Base-by-base conservation (phyloP, 2,329 filamentous ascomycete species). In the Talaromyces sp. region DNA sequence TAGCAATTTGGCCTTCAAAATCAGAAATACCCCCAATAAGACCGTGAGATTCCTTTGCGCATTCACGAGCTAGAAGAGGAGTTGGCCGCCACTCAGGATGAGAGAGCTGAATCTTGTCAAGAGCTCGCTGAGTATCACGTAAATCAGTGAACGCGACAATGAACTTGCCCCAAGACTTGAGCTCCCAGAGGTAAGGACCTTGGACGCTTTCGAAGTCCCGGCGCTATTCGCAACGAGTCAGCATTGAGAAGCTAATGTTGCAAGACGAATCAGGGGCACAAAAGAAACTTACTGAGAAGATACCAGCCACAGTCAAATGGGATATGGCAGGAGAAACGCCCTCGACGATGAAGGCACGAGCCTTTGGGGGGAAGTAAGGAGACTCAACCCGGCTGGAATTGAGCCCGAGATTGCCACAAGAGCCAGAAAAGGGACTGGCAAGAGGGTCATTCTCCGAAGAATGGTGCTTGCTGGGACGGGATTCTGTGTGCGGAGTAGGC, bases 111-210 rank as follows among this genome's bases (percentile, higher is more conserved):
- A 85, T 73, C 60, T 82, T 83, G 13, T 82, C 77, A 64, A 82
- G 78, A 8, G 84, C 81, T 37, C 80, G 79, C 61, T 80, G 83
- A 7, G 87, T 82, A 73, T 89, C 87, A 59, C 85, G 82, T 59
- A 89, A 83, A 69, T 90, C 87, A 7, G 81, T 77, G 69, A 90
- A 88, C 4, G 82, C 83, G 27, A 88, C 75, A 65, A 83, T 85
- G 35, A 87, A 80, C 58, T 78, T 81, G 3, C 81, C 80, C 52
- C 71, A 71, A 54, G 73, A 70, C 58, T 68, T 69, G 31, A 81
- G 68, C 37, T 77, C 74, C 31, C 71, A 72, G 43, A 79, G 71
- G 56, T 78, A 73, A 63, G 79, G 75, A 17, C 75, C 73, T 65
- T 75, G 76, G 56, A 80, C 69, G n/a, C 77, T 71, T 61, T 64